Evolutionary conservation across 495 filamentous ascomycete species (phyloP).

Genomic region (Xylaria curta): DNA sequence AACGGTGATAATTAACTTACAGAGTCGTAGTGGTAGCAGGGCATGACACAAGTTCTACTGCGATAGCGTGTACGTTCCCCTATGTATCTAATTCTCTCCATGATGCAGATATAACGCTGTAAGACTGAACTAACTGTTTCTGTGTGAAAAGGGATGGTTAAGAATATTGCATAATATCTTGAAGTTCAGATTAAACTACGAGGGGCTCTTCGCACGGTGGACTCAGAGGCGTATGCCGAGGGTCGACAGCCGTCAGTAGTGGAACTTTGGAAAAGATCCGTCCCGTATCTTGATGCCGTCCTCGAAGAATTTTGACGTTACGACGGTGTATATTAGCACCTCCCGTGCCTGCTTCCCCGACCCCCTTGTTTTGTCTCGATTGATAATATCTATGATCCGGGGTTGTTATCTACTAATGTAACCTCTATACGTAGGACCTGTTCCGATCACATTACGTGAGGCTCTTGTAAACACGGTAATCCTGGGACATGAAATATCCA

Average conservation of each 20-base stretch:
- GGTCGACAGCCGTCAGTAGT: conserved; percentile 29
- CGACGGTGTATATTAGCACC: background rate
- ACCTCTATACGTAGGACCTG: background rate
- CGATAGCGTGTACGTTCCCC: conserved; percentile 26
- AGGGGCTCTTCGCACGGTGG: conserved; percentile 29
- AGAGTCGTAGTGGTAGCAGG: background rate
- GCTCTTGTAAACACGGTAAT: conserved; percentile 37
- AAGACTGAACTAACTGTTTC: conserved; percentile 26
- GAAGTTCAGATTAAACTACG: conserved; percentile 37
- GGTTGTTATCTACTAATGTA: background rate
- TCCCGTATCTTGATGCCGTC: conserved; percentile 47
- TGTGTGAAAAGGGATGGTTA: conserved; percentile 31
- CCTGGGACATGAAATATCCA: conserved; percentile 43
- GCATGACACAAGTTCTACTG: conserved; percentile 19
- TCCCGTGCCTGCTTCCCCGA: background rate
- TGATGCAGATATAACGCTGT: background rate
- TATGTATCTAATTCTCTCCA: background rate
- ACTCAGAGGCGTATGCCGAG: conserved; percentile 28
- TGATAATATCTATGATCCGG: background rate
- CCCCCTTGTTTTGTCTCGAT: background rate
- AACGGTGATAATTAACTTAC: background rate
- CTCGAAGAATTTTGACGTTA: conserved; percentile 47
- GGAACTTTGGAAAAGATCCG: conserved; percentile 33
- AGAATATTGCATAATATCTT: conserved; percentile 37
- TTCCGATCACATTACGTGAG: conserved; percentile 31